A percentile compares a stretch with the other conserved stretches of the same genome.
phyloP scores from a whole-genome alignment of 2,329 filamentous ascomycete genomes.

The Diplocarpon mali region DNA sequence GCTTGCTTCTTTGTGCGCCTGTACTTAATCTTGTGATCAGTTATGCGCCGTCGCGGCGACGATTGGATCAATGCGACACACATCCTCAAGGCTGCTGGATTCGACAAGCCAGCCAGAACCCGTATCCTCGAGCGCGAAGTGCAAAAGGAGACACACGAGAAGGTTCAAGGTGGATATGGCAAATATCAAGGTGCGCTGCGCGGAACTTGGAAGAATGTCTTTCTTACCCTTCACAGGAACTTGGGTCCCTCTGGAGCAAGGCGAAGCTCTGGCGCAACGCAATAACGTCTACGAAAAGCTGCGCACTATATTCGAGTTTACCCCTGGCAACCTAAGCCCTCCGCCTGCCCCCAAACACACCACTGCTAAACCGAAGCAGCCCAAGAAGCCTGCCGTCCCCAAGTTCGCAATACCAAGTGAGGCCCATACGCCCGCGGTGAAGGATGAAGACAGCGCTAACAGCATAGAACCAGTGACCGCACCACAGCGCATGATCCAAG shows the following conservation, averaged over 20 bases:
- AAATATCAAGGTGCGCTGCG: constrained; percentile 77
- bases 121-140: constrained; percentile 93
- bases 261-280: constrained; percentile 70
- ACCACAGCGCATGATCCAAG: constrained; percentile 37
- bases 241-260: constrained; percentile 84
- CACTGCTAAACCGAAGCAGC: constrained; percentile 73
- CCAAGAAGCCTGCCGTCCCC: constrained; percentile 54
- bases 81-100: constrained; percentile 91
- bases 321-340: constrained; percentile 74
- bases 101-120: constrained; percentile 92
- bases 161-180: constrained; percentile 95
- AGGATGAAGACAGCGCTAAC: constrained; percentile 16
- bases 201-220: background rate
- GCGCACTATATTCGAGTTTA: constrained; percentile 78
- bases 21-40: constrained; percentile 13
- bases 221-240: constrained; percentile 49
- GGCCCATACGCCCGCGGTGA: constrained; percentile 10
- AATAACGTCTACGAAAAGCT: constrained; percentile 81
- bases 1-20: background rate
- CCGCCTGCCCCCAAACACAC: constrained; percentile 90
- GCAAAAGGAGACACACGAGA: constrained; percentile 92
- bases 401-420: constrained; percentile 40
- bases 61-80: constrained; percentile 99
- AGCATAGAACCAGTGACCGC: constrained; percentile 29
- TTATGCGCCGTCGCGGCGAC: constrained; percentile 88